Evolutionary conservation across 2,329 filamentous ascomycete species (phyloP), one percentile per base, ranked within the genome.

Genomic region (Xylariaceae sp.): DNA sequence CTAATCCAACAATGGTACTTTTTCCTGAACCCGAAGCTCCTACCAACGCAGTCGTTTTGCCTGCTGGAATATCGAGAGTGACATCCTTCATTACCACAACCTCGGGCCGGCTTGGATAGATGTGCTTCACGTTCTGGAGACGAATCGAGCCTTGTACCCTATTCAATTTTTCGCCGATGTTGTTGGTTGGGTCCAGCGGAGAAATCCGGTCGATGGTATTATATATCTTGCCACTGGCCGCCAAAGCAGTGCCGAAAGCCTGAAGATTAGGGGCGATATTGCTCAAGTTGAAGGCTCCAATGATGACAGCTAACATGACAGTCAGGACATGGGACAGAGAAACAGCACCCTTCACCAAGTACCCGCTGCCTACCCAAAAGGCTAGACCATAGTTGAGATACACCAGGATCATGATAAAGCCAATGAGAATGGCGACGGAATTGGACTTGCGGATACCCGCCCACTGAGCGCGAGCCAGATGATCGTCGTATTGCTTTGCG

Each of bases 1-100:
- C 84, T 17, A 99, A 76, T 11, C 92, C 92, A 27, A 97, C 87
- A 54, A 97, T 91, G 0, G 94, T 97, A 62, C 87, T 92, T 71
- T 97, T 99, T 42, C 94, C 94, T 36, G 88, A 95, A 11, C 92
- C 94, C 11, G 92, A 97, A 0, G 92, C 89, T 50, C 94, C 94
- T 6, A 99, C 94, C 7, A 99, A 75, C 1, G 94, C 94, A 2
- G 92, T 96, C 15, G 88, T 90, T 72, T 96, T 95, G 17, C 92
- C 91, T 3, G 91, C 88, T 1, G 90, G 90, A 35, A 97, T 86
- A 1, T 78, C 69, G 1, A 99, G 79, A 49, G 76, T 87, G 49
- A 97, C 88, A 56, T 86, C 83, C 39, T 94, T 76, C 84, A 97
- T 92, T 36, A 97, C 88, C 1, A 84, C 81, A 4, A 96, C 90